Evolutionary conservation across 495 filamentous ascomycete genomes (phyloP), one percentile per base, ranked within the genome.

Genomic region (Podospora pseudoanserina): DNA sequence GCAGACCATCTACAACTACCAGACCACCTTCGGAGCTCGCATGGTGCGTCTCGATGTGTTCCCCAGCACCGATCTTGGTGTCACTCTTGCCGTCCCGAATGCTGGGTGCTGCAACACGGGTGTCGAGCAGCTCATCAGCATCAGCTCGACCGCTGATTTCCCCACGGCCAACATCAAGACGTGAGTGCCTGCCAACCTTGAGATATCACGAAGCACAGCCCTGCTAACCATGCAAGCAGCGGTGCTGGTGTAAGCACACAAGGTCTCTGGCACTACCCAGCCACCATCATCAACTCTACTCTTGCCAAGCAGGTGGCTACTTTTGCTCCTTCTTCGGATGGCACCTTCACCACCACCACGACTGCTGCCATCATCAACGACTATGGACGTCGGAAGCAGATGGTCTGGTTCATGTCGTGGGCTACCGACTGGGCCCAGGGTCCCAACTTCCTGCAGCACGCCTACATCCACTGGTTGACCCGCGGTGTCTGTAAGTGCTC

Each of bases 391-490:
- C 80, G 86, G 60, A 79, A 89, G 76, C 85, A 89, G 74, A 87
- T 88, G 86, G 86, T 82, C 0, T 88, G 86, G 77, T 88, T 87
- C 77, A 82, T 85, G 54, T 71, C 73, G 19, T 86, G 84, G 66
- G 85, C 85, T 49, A 83, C 84, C 6, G 81, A 80, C 65, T 89
- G 87, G 86, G 82, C 83, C 67, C 72, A 78, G 16, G 80, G 85
- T 9, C 85, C 82, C 71, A 87, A 80, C 71, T 85, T 79, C 66
- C 73, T 89, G 67, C 85, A 87, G 74, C 87, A 89, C 75, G 84
- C 84, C n/a, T 88, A 84, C 84, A 87, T 89, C 67, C 82, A 83
- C 69, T 89, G 86, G 86, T 73, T 87, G 13, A 87, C 85, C 18
- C 80, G 85, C 49, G 87, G 87, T 49, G 69, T 87, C 3, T 84